These are phyloP conservation scores for Phialophora tarda DNA, from an alignment of 2,329 filamentous ascomycete species.

Conservation along the genomic window DNA sequence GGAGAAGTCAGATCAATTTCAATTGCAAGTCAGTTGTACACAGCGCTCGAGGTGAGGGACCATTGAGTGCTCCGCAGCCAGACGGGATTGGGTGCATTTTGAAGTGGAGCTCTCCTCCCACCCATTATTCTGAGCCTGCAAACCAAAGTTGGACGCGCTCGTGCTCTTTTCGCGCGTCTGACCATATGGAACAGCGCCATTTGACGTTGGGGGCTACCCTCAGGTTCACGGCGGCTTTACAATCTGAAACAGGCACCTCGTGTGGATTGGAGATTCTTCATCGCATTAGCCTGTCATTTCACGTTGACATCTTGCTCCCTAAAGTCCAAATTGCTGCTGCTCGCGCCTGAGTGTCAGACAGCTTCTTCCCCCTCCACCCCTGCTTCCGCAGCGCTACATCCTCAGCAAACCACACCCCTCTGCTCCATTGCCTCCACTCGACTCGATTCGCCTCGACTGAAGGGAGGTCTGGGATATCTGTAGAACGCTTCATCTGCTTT, in stretches of 20 bases:
- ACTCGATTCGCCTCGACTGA: conserved; percentile 14
- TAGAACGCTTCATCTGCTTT: conserved; percentile 7
- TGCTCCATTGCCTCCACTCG: background rate
- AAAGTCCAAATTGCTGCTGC: conserved; percentile 21
- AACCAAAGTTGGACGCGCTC: conserved; percentile 7
- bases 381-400: conserved; percentile 13
- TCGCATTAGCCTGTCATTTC: conserved; percentile 17
- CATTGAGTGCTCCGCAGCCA: conserved; percentile 20
- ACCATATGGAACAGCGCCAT: conserved; percentile 14
- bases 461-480: conserved; percentile 4
- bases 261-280: conserved; percentile 20
- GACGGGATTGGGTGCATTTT: conserved; percentile 7
- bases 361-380: background rate
- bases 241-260: conserved; percentile 14
- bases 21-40: conserved; percentile 9
- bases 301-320: conserved; percentile 14
- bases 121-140: conserved; percentile 13
- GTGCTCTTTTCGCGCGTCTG: conserved; percentile 10
- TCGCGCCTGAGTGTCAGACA: background rate
- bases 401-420: conserved; percentile 13
- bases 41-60: conserved; percentile 4
- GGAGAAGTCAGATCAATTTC: background rate
- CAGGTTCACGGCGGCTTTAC: background rate
- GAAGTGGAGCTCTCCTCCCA: conserved; percentile 8
- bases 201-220: conserved; percentile 6